Evolutionary conservation across 2,329 filamentous ascomycete genomes (phyloP), one percentile per base, ranked within the genome.

Genomic region (Orbilia quercus): DNA sequence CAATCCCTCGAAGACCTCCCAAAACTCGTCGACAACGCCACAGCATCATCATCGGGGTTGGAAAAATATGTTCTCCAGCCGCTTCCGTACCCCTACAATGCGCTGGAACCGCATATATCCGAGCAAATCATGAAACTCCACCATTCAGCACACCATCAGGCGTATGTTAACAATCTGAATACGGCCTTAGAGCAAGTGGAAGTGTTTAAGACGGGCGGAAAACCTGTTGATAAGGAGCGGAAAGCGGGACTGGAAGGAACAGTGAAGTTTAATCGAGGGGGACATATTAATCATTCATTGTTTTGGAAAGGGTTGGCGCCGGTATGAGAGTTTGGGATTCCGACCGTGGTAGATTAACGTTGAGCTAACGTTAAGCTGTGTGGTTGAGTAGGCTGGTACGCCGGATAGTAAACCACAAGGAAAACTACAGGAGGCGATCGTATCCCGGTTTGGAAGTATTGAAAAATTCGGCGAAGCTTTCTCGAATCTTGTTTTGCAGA

Each of bases 291-390:
- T 83, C 93, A 96, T 84, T 89, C 88, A 0, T 87, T 96, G 42
- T 96, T 96, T 85, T 97, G 92, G 92, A 88, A 91, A 82, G 92
- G 92, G 80, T 85, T 96, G n/a, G 82, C 86, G 0, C 90, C 90
- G 0, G 82, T 87, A 0, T 83, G 82, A 22, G 87, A 84, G 1
- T 75, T 31, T 14, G 25, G 16, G 11, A 25, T 9, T 42, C 6
- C 12, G 9, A 16, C 4, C 14, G 14, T 22, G 11, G 34, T 38
- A 11, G 11, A 16, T n/a, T 2, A 53, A n/a, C 14, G 14, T 16
- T 14, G 7, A 48, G 9, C 7, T 7, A 16, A 31, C 22, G 28
- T n/a, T n/a, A 3, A 5, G n/a, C 31, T 20, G n/a, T 7, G 51
- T 12, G 31, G 16, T 1, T 5, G 1, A 7, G 45, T 36, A 72